Conservation (phyloP, 202 grass and related monocot species). For the Schoenoplectus triqueter region DNA sequence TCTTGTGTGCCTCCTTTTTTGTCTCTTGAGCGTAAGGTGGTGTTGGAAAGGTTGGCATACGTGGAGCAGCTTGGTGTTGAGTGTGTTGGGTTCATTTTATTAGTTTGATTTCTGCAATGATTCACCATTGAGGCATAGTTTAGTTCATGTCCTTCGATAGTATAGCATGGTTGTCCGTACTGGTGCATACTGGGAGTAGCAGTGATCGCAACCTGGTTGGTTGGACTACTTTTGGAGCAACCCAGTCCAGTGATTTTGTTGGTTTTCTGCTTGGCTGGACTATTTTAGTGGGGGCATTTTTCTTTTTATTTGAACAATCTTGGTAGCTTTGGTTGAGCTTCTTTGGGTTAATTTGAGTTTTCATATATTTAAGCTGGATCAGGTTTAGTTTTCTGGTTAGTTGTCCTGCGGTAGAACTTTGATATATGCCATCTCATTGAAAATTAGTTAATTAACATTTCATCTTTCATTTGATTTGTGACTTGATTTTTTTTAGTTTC, state of each 20-base stretch:
- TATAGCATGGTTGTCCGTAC: neutral
- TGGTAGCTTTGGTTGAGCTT: neutral
- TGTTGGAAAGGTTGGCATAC: neutral
- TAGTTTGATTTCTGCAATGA: neutral
- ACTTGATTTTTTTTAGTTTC: neutral
- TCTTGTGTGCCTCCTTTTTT: neutral
- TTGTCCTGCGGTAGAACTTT: neutral
- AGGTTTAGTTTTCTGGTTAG: neutral
- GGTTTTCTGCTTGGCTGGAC: neutral
- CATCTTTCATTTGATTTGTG: neutral
- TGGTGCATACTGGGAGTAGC: neutral
- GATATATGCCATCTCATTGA: neutral
- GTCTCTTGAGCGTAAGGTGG: neutral
- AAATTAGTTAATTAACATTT: constrained; percentile 2
- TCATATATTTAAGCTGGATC: neutral
- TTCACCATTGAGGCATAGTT: neutral
- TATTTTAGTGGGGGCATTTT: constrained; percentile 17
- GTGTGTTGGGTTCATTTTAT: neutral
- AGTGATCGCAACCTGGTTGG: neutral
- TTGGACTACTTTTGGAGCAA: neutral
- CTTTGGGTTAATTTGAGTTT: neutral
- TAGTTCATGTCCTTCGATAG: neutral
- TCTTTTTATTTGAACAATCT: neutral
- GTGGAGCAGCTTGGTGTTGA: neutral
- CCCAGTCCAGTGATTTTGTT: neutral